These are phyloP conservation scores for Lepiota venenata DNA, from an alignment of 768 basidiomycete genomes.

Conservation along the genomic window DNA sequence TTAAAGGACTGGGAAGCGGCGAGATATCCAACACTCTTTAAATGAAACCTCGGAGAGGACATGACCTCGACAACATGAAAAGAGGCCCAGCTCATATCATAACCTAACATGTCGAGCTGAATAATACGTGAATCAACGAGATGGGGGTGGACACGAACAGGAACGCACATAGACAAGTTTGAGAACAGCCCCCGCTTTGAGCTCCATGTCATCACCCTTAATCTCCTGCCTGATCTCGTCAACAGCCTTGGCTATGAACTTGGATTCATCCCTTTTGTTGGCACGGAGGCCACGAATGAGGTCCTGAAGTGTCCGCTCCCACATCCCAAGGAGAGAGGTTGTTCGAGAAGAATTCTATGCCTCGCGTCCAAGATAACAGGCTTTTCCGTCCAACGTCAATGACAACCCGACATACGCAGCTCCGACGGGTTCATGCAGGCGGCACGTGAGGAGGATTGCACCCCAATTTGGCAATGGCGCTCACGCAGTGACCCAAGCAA, in stretches of 20 bases:
- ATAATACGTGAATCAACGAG: not conserved
- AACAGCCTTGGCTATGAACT: conserved; percentile 91
- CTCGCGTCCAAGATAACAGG: too few relatives aligned
- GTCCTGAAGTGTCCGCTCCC: conserved; percentile 95
- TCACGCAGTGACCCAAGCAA: too few relatives aligned
- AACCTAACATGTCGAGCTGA: conserved; percentile 96
- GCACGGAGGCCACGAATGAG: conserved; percentile 93
- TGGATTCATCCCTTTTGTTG: conserved; percentile 90
- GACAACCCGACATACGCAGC: too few relatives aligned
- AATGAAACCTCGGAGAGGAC: conserved; percentile 87
- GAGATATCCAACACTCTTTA: conserved; percentile 95
- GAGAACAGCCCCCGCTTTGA: conserved; percentile 92
- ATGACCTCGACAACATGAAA: conserved; percentile 98
- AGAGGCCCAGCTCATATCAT: conserved; percentile 93
- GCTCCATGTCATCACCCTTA: conserved; percentile 91
- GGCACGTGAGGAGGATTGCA: too few relatives aligned
- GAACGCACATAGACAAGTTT: conserved; percentile 93
- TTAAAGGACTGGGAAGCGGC: conserved; percentile 90
- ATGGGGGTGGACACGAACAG: conserved; percentile 6
- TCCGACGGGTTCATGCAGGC: too few relatives aligned
- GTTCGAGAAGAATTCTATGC: too few relatives aligned
- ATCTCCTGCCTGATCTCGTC: conserved; percentile 92
- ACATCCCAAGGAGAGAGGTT: conserved; percentile 51
- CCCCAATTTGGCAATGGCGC: too few relatives aligned
- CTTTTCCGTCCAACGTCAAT: too few relatives aligned